Percentiles rank a stretch among this genome's conserved stretches.
phyloP scores from a whole-genome alignment of 192 early-diverging fungal species.

The Podila verticillata region DNA sequence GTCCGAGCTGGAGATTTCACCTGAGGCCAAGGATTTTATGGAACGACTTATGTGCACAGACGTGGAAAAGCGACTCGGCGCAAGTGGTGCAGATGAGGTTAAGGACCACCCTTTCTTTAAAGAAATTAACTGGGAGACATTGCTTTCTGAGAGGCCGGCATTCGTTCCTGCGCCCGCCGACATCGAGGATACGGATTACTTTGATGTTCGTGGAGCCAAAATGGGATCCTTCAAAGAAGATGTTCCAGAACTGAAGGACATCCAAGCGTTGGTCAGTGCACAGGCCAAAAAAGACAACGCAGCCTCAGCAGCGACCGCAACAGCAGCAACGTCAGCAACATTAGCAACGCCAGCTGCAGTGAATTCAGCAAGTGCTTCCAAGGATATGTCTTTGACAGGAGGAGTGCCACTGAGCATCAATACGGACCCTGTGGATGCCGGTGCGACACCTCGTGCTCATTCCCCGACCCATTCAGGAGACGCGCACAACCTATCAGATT shows the following conservation, averaged over 20 bases:
- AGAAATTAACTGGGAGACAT: constrained; percentile 73
- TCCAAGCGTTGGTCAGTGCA: constrained; percentile 48
- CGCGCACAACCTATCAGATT: constrained; percentile 6
- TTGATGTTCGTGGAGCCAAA: constrained; percentile 87
- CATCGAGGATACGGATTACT: constrained; percentile 92
- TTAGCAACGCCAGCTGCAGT: constrained; percentile 6
- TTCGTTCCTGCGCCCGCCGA: constrained; percentile 85
- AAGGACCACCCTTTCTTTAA: constrained; percentile 79
- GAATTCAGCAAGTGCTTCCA: neutral
- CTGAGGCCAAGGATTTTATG: constrained; percentile 84
- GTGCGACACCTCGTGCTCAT: constrained; percentile 38
- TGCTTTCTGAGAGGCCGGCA: constrained; percentile 69
- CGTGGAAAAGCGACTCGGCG: constrained; percentile 72
- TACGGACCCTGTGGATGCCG: constrained; percentile 23
- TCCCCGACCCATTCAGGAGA: constrained; percentile 20
- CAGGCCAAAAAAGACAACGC: constrained; percentile 46
- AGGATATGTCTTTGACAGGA: constrained; percentile 6
- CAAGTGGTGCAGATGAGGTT: constrained; percentile 77
- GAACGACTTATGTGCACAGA: constrained; percentile 75
- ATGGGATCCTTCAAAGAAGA: constrained; percentile 59
- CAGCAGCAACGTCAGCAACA: constrained; percentile 7
- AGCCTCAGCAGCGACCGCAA: neutral
- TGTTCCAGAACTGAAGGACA: constrained; percentile 42
- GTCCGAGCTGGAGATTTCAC: constrained; percentile 72
- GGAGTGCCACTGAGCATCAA: constrained; percentile 10